phyloP scores from a whole-genome alignment of 176 grass and related monocot genomes.

The Oryza longistaminata region DNA sequence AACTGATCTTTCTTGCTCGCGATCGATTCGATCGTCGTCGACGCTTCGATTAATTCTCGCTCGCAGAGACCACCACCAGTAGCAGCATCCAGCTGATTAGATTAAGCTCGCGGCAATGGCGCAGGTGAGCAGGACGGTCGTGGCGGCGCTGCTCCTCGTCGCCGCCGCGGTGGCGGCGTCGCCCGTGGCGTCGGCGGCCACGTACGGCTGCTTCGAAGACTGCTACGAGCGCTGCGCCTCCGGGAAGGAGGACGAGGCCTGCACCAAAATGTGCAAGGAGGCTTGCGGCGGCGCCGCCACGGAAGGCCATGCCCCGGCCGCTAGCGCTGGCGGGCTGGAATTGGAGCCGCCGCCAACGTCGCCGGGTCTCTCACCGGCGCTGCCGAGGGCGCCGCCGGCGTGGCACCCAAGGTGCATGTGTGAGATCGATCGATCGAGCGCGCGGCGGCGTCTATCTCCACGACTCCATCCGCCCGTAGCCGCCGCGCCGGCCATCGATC shows the following conservation, averaged over 20 bases:
- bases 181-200: constrained; percentile 30
- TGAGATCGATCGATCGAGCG: too few relatives aligned
- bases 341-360: too few relatives aligned
- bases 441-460: too few relatives aligned
- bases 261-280: constrained; percentile 59
- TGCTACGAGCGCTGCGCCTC: constrained; percentile 67
- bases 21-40: neutral
- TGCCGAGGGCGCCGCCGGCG: too few relatives aligned
- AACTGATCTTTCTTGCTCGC: neutral
- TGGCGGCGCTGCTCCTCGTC: constrained; percentile 20
- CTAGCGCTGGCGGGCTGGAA: neutral
- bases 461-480: too few relatives aligned
- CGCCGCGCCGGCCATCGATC: too few relatives aligned
- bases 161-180: neutral
- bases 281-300: constrained; percentile 17
- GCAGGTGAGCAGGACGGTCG: constrained; percentile 22
- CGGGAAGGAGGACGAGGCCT: constrained; percentile 46
- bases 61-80: too few relatives aligned
- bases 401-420: too few relatives aligned
- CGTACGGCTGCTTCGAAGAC: constrained; percentile 56
- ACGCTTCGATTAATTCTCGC: too few relatives aligned
- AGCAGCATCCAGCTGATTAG: too few relatives aligned
- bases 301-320: too few relatives aligned
- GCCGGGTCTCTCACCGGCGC: too few relatives aligned
- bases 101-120: neutral